These are phyloP conservation scores for Craspedostauros australis DNA, from an alignment of 108 stramenopile genomes.

Conservation along the genomic window DNA sequence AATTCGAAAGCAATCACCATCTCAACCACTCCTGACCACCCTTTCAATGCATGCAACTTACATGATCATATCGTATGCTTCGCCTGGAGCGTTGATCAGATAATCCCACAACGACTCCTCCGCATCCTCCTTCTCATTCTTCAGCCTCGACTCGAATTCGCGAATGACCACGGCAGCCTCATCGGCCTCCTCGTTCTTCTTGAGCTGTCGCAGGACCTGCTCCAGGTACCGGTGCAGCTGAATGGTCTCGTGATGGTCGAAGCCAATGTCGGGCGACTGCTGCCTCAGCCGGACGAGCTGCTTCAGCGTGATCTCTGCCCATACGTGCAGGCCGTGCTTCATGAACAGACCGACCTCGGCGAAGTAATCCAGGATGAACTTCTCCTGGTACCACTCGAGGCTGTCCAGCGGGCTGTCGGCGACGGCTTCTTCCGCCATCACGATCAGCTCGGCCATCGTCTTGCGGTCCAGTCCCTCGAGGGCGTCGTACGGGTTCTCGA, in stretches of 20 bases:
- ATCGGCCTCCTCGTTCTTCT: constrained; percentile 64
- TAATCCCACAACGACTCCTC: constrained; percentile 63
- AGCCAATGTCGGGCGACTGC: constrained; percentile 80
- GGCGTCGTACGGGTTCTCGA: constrained; percentile 75
- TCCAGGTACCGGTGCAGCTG: constrained; percentile 65
- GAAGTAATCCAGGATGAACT: constrained; percentile 85
- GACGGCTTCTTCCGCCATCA: constrained; percentile 88
- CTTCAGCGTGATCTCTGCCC: constrained; percentile 71
- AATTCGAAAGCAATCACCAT: no score
- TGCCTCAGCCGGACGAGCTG: constrained; percentile 69
- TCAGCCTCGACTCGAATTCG: constrained; percentile 6
- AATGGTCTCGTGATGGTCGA: constrained; percentile 73
- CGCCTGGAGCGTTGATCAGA: constrained; percentile 47
- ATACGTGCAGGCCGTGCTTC: constrained; percentile 66
- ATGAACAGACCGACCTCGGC: constrained; percentile 80
- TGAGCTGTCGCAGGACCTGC: constrained; percentile 45
- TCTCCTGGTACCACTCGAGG: constrained; percentile 89
- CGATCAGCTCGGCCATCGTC: constrained; percentile 83
- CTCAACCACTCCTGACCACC: no score
- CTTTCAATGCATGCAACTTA: no score
- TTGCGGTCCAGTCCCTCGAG: constrained; percentile 81
- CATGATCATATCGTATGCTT: constrained; percentile 73
- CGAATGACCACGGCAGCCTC: constrained; percentile 10
- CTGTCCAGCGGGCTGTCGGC: constrained; percentile 76
- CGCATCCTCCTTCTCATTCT: constrained; percentile 62